Conservation (phyloP, 108 stramenopile genomes). For the Conticribra weissflogii region DNA sequence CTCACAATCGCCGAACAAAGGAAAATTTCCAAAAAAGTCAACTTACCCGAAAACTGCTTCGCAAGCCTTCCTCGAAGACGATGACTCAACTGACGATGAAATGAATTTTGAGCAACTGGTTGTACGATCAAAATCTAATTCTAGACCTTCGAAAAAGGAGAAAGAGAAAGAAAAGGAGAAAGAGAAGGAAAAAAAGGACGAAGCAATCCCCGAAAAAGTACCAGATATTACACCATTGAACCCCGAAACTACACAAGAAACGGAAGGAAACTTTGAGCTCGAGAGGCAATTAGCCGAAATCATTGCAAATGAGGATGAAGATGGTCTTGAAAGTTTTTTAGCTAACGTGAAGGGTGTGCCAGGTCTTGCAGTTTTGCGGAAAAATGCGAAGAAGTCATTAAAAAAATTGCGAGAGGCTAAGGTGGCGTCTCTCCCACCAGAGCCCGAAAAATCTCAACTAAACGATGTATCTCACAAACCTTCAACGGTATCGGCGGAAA, state of each 20-base stretch:
- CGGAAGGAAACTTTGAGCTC: slow-evolving; percentile 23
- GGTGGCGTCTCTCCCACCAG: slow-evolving; percentile 8
- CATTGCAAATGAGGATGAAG: slow-evolving; percentile 61
- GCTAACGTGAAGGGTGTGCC: slow-evolving; percentile 82
- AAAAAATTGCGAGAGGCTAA: slow-evolving; percentile 66
- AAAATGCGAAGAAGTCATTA: slow-evolving; percentile 92
- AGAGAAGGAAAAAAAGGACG: slow-evolving; percentile 43
- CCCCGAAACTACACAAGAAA: slow-evolving; percentile 2
- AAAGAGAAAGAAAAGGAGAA: slow-evolving; percentile 37
- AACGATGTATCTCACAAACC: background rate
- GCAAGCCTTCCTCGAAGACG: slow-evolving; percentile 16
- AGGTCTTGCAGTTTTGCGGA: slow-evolving; percentile 80
- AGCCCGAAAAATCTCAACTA: slow-evolving; percentile 34
- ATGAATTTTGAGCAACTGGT: slow-evolving; percentile 53
- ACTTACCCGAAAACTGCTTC: slow-evolving; percentile 1
- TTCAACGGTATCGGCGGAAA: slow-evolving; percentile 2
- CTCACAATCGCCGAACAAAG: slow-evolving; percentile 22
- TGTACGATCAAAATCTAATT: slow-evolving; percentile 28
- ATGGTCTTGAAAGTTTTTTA: slow-evolving; percentile 79
- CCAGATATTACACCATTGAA: slow-evolving; percentile 4
- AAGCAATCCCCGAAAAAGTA: slow-evolving; percentile 22
- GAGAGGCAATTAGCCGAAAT: slow-evolving; percentile 53
- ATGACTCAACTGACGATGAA: slow-evolving; percentile 53
- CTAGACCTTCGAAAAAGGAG: slow-evolving; percentile 42
- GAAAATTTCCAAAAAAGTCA: slow-evolving; percentile 21